Evolutionary conservation across 2,329 filamentous ascomycete genomes (phyloP), one percentile per base, ranked within the genome.

Genomic region (Coniochaeta sp.): DNA sequence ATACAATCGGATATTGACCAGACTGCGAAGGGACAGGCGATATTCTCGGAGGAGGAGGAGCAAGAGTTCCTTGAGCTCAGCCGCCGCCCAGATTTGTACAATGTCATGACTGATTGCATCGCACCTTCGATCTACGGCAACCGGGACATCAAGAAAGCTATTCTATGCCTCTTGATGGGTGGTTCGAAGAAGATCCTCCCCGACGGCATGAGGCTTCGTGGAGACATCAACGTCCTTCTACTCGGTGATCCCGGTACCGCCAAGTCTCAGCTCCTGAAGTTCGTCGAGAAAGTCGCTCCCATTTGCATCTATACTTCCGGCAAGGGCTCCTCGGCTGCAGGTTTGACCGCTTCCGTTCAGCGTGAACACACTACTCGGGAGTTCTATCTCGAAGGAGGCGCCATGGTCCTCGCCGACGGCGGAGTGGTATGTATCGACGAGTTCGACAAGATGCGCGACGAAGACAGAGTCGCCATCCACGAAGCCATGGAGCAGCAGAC

Each of bases 401-500:
- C 95, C 34, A 98, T 99, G 95, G 95, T 99, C 3, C 85, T 99
- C 19, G 95, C 95, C 4, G 95, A 99, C 66, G 93, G 93, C 2
- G 95, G 95, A 68, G 93, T 98, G 1, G 95, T 98, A 10, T 98
- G 95, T 74, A 99, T 99, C 67, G 95, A 99, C 71, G 95, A 99
- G 76, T 99, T 99, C 71, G 95, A 99, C 79, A 99, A 99, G 81
- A 99, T 99, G 95, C 85, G 95, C 63, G 95, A 99, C 71, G 95
- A 99, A 74, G 95, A 99, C 69, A 85, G 95, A 67, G 95, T 98
- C 7, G 95, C 95, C 1, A 99, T 99, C 66, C 95, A 99, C 81
- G 95, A 99, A 83, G 95, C 95, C 61, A 99, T 99, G 95, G 95
- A 99, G 73, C 95, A 99, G 77, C 95, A 99, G 75, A 99, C 95